Evolutionary conservation across 2,329 filamentous ascomycete genomes (phyloP), one percentile per base, ranked within the genome.

Genomic region (Aspergillus aculeatus): DNA sequence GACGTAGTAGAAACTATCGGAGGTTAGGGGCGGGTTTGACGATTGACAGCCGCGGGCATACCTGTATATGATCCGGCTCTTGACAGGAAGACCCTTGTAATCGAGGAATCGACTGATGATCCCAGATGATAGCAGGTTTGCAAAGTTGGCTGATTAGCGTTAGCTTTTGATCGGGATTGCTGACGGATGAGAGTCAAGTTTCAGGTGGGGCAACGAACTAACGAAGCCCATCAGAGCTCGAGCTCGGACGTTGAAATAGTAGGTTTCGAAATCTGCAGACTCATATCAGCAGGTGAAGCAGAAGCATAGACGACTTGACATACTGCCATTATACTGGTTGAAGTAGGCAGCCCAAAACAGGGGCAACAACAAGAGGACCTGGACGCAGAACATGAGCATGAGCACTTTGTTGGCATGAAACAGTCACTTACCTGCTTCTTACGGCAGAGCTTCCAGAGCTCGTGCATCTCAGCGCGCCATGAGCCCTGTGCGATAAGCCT

Each of bases 151-250:
- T 68, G 44, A 29, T 5, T 1, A 4, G 3, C 29, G 47, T 66
- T 41, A 64, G 60, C 32, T n/a, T 31, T 3, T 7, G 16, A 44
- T 9, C 5, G 38, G 16, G 4, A 44, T 29, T 29, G 26, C 26
- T 9, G 26, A 29, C 9, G 26, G 26, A 29, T 29, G 38, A 9
- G 19, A 3, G 10, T 29, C 6, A 29, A 6, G 26, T 12, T 44
- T 6, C 16, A 44, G 38, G 16, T 5, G 16, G 38, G 6, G 38
- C 14, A 14, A 68, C 65, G 26, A 62, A 69, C 68, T 58, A 61
- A 81, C 73, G 54, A 82, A 80, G 2, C 79, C 80, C 16, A 81
- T 82, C 2, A 82, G 65, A 1, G 79, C 80, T 23, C 80, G 77
- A 1, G 79, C 78, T 3, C 80, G 73, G 4, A 82, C 75, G 24